Evolutionary conservation across 805 yeast genomes (phyloP).

Genomic region (Yamadazyma tumulicola): DNA sequence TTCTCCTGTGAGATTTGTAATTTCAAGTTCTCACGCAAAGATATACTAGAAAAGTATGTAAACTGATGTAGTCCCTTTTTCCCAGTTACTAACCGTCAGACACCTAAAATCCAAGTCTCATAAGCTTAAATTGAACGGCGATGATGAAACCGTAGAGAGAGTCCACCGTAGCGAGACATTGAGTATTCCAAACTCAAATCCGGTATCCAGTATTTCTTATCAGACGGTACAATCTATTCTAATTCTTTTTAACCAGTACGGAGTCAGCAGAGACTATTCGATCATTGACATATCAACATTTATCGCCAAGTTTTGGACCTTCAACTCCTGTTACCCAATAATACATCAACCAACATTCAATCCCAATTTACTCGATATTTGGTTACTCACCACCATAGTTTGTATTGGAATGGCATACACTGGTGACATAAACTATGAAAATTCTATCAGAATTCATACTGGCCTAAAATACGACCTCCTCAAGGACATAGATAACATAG

Average conservation of each 20-base stretch:
- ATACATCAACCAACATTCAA: constrained; percentile 11
- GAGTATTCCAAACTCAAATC: not conserved
- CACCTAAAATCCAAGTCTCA: constrained; percentile 2
- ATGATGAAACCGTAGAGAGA: not conserved
- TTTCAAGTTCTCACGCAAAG: constrained; percentile 1
- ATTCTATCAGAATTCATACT: constrained; percentile 7
- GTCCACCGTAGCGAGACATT: not conserved
- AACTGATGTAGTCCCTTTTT: too few species aligned
- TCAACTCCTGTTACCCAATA: constrained; percentile 8
- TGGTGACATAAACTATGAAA: not conserved
- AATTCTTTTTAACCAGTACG: not conserved
- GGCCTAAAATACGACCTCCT: constrained; percentile 16
- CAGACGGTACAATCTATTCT: not conserved
- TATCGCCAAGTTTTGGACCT: constrained; percentile 7
- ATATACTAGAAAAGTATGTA: constrained; percentile 3
- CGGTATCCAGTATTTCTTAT: not conserved
- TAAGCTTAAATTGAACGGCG: not conserved
- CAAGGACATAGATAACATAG: constrained; percentile 19
- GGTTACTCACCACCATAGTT: constrained; percentile 9
- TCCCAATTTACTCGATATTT: constrained; percentile 5
- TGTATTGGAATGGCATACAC: constrained; percentile 6
- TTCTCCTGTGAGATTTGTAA: constrained; percentile 1
- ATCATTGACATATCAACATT: not conserved
- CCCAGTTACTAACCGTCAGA: not conserved
- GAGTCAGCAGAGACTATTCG: not conserved